Base-by-base conservation (phyloP, 2,329 filamentous ascomycete genomes). In the Cadophora sp. region DNA sequence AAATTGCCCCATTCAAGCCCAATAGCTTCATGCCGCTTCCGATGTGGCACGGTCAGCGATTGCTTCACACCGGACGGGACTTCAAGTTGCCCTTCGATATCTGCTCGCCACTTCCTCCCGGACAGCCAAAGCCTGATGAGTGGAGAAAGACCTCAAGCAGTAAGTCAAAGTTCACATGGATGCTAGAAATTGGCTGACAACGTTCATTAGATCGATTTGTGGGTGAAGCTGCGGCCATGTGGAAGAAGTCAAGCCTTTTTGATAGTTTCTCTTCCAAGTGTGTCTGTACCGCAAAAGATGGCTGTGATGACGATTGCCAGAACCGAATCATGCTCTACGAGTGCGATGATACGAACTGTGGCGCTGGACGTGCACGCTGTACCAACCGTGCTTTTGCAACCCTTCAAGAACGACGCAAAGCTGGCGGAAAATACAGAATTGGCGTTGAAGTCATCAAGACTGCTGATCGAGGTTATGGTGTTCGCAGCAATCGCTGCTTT, bases 261-360 rank as follows among this genome's bases (percentile, higher is more conserved):
- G 89, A 93, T 73, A 87, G 92, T 68, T 93, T 91, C 67, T 87
- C 88, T 66, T 92, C 90, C 67, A 90, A 88, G 76, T 97, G 94
- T 76, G 89, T 93, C 66, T 97, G 94, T 80, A 88, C 82, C 50
- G 83, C 86, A 7, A 91, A 94, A 62, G 88, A 90, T 63, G 94
- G 93, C 43, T 98, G 96, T 75, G 92, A 89, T 70, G 93, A 97
- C 70, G 86, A 91, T 74, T 99, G 96, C 80, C 92, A 97, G 76
- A 99, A 99, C 78, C 86, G 94, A 69, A 94, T 94, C 78, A 98
- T 98, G 94, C 89, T 97, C 65, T 98, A 97, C 78, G 96, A 99
- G 81, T 99, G 96, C 78, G 93, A 98, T 78, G 87, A 91, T 56
- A 90, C 86, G 66, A 99, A 97, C 78, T 99, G 96, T 82, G 91